Evolutionary conservation across 2,329 filamentous ascomycete species (phyloP).

Genomic region (Madurella mycetomatis): DNA sequence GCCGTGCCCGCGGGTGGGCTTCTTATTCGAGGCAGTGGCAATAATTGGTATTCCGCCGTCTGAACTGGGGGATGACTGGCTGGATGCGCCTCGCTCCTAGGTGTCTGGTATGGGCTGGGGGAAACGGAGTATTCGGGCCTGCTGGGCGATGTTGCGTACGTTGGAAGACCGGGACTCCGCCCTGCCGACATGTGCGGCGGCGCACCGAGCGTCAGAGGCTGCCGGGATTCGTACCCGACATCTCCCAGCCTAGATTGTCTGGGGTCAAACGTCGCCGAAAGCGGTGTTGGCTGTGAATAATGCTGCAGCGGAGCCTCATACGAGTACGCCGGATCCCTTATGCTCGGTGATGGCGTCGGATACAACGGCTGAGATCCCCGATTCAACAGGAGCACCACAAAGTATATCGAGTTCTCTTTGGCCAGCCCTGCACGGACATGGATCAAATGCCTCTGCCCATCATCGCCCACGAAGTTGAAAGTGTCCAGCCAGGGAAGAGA

Average conservation of each 20-base stretch:
- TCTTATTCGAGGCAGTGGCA: constrained; percentile 47
- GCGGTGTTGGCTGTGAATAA: constrained; percentile 43
- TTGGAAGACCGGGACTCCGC: constrained; percentile 39
- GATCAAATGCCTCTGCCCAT: constrained; percentile 49
- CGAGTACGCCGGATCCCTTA: constrained; percentile 39
- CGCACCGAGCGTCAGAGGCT: constrained; percentile 24
- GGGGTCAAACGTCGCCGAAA: constrained; percentile 46
- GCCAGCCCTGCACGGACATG: constrained; percentile 52
- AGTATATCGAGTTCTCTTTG: constrained; percentile 59
- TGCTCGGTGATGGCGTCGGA: constrained; percentile 42
- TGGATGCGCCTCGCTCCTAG: constrained; percentile 47
- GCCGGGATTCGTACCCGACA: constrained; percentile 25
- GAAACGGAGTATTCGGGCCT: constrained; percentile 42
- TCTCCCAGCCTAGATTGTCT: constrained; percentile 38
- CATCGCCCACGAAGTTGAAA: constrained; percentile 48
- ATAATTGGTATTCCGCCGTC: constrained; percentile 41
- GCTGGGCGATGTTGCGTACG: constrained; percentile 44
- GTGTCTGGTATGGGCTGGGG: constrained; percentile 48
- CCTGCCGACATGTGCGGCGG: constrained; percentile 35
- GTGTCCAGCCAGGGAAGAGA: constrained; percentile 51
- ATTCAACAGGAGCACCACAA: constrained; percentile 50
- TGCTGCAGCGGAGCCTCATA: constrained; percentile 37
- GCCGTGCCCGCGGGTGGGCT: constrained; percentile 26
- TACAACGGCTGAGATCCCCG: constrained; percentile 37
- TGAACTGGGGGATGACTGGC: constrained; percentile 30